phyloP scores from a whole-genome alignment of 2,329 filamentous ascomycete species.

The Epicoccum nigrum region DNA sequence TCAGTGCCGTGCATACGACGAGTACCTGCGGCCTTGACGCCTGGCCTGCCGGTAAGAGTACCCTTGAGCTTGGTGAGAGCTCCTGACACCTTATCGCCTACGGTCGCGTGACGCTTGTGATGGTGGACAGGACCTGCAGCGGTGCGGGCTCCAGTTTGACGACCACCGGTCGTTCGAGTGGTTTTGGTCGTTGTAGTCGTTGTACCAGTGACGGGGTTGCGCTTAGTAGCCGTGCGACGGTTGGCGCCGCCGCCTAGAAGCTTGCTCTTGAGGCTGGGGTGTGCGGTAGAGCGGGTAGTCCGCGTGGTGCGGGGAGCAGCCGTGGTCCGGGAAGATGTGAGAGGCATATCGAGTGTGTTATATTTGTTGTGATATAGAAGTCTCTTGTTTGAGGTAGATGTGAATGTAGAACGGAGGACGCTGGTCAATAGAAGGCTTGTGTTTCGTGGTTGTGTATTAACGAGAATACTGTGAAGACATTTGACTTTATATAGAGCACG shows the following conservation, averaged over 20 bases:
- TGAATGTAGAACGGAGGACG: too few relatives aligned
- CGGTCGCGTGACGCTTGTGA: constrained; percentile 69
- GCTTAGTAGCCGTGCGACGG: constrained; percentile 46
- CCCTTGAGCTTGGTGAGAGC: constrained; percentile 77
- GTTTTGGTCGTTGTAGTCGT: constrained; percentile 50
- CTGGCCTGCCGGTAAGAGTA: constrained; percentile 69
- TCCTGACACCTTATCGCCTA: constrained; percentile 80
- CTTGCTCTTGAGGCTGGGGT: constrained; percentile 61
- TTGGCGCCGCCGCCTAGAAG: constrained; percentile 53
- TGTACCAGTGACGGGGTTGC: constrained; percentile 35
- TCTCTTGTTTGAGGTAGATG: too few relatives aligned
- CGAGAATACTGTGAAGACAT: not conserved
- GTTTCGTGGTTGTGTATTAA: not conserved
- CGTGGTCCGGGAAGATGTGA: constrained; percentile 33
- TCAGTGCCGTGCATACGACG: constrained; percentile 77
- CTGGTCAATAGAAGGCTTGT: too few relatives aligned
- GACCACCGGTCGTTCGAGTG: constrained; percentile 52
- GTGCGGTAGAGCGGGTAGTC: constrained; percentile 47
- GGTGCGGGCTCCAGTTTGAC: constrained; percentile 27
- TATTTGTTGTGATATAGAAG: not conserved
- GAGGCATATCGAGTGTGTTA: constrained; percentile 34
- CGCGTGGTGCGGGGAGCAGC: constrained; percentile 37
- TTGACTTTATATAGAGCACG: constrained; percentile 17
- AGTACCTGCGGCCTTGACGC: constrained; percentile 77
- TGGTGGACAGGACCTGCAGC: constrained; percentile 54